Percentiles rank a stretch among this genome's conserved stretches.
phyloP scores from a whole-genome alignment of 768 basidiomycete genomes.

The Cantharellus anzutake region DNA sequence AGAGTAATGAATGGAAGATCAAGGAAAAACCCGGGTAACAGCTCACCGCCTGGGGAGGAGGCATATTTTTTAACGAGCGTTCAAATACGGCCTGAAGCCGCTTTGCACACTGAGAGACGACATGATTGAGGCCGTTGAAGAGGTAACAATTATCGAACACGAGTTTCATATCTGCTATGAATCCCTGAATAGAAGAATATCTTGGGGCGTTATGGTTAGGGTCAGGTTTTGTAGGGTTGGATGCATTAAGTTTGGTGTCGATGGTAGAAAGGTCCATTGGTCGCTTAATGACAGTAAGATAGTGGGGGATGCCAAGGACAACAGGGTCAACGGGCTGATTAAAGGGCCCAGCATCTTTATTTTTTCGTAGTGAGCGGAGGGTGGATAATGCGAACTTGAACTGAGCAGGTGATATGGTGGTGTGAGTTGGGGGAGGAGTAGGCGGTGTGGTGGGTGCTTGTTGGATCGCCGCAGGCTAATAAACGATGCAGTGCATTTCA shows the following conservation, averaged over 20 bases:
- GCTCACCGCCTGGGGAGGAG: constrained; percentile 55
- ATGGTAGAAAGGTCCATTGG: constrained; percentile 94
- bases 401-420: constrained; percentile 44
- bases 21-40: neutral
- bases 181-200: constrained; percentile 60
- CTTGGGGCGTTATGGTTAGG: constrained; percentile 48
- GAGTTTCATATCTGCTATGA: constrained; percentile 65
- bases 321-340: constrained; percentile 75
- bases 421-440: neutral
- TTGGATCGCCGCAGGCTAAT: neutral
- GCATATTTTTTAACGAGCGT: constrained; percentile 71
- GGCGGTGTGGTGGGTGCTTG: neutral
- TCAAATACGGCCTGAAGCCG: constrained; percentile 72
- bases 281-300: constrained; percentile 62
- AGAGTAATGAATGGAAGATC: neutral
- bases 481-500: neutral
- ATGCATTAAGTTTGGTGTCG: constrained; percentile 66
- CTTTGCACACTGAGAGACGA: constrained; percentile 59
- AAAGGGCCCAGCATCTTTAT: constrained; percentile 70
- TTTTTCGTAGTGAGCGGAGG: constrained; percentile 65
- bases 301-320: constrained; percentile 54
- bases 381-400: constrained; percentile 63
- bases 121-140: constrained; percentile 89
- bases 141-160: constrained; percentile 76
- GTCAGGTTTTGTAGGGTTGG: constrained; percentile 64